Conservation (phyloP, 768 basidiomycete species). For the Macrolepiota fuliginosa region DNA sequence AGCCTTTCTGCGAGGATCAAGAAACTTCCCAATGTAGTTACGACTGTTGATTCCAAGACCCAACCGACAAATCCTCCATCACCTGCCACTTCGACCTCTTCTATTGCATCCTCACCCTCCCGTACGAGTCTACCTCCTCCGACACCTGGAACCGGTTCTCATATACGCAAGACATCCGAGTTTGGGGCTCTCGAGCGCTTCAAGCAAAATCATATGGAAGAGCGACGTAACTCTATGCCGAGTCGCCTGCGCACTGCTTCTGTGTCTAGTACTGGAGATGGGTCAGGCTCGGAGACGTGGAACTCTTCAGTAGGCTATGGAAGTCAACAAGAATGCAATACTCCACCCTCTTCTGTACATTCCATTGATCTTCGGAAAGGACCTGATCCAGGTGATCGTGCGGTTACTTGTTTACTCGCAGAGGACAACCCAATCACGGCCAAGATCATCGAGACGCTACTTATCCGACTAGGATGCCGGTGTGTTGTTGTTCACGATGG, state of each 20-base stretch:
- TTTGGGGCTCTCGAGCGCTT: constrained; percentile 85
- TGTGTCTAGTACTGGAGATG: constrained; percentile 77
- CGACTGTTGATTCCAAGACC: constrained; percentile 60
- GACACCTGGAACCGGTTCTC: constrained; percentile 62
- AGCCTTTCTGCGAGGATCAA: constrained; percentile 83
- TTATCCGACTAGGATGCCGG: constrained; percentile 92
- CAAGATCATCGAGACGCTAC: constrained; percentile 94
- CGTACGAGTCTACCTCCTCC: constrained; percentile 69
- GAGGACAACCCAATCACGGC: constrained; percentile 98
- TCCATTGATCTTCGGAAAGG: constrained; percentile 78
- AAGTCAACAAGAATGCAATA: constrained; percentile 56
- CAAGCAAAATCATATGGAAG: constrained; percentile 79
- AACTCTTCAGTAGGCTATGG: constrained; percentile 53
- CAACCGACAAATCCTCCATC: constrained; percentile 81
- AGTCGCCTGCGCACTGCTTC: constrained; percentile 86
- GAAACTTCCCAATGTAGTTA: constrained; percentile 79
- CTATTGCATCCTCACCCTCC: constrained; percentile 87
- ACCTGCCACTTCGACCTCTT: constrained; percentile 88
- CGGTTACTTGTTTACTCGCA: constrained; percentile 91
- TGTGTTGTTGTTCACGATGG: constrained; percentile 96
- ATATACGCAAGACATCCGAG: constrained; percentile 87
- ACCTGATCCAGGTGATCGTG: constrained; percentile 77
- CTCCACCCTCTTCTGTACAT: constrained; percentile 82
- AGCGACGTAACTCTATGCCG: constrained; percentile 81
- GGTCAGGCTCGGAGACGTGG: constrained; percentile 77